Evolutionary conservation across 2,329 filamentous ascomycete genomes (phyloP).

Genomic region (Teratosphaeria destructans): DNA sequence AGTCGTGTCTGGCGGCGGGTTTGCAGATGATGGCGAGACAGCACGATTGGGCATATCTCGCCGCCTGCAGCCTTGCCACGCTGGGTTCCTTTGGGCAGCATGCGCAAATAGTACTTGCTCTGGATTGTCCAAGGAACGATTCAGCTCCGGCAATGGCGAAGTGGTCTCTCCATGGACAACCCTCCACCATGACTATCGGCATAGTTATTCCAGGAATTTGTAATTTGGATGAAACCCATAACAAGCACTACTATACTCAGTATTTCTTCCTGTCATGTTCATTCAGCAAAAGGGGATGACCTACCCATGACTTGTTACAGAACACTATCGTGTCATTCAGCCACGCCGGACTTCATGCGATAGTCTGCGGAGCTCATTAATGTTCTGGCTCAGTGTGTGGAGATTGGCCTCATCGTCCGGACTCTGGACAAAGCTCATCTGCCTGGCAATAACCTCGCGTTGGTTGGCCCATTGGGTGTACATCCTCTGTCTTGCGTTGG

Average conservation of each 20-base stretch:
- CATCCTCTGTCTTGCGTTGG: slow-evolving; percentile 5
- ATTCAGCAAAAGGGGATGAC: background rate
- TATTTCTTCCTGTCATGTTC: background rate
- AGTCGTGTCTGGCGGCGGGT: background rate
- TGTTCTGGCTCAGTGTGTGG: slow-evolving; percentile 14
- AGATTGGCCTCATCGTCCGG: slow-evolving; percentile 17
- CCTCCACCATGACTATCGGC: no score
- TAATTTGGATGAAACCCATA: background rate
- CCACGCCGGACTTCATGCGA: slow-evolving; percentile 17
- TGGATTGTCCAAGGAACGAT: no score
- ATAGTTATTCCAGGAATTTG: no score
- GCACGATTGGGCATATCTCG: no score
- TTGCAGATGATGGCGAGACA: background rate
- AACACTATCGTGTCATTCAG: slow-evolving; percentile 9
- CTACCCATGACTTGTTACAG: slow-evolving; percentile 3
- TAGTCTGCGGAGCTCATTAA: slow-evolving; percentile 16
- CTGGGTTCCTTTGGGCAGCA: no score
- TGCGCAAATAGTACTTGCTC: no score
- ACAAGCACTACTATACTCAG: background rate
- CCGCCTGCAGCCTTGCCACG: no score
- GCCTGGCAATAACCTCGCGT: slow-evolving; percentile 13
- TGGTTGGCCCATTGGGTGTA: slow-evolving; percentile 20
- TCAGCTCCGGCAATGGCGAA: no score
- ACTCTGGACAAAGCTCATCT: slow-evolving; percentile 15
- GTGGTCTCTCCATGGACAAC: no score